A percentile compares a stretch with the other conserved stretches of the same genome.
Conservation (phyloP, 2,329 filamentous ascomycete genomes). For the Gaeumannomyces tritici region DNA sequence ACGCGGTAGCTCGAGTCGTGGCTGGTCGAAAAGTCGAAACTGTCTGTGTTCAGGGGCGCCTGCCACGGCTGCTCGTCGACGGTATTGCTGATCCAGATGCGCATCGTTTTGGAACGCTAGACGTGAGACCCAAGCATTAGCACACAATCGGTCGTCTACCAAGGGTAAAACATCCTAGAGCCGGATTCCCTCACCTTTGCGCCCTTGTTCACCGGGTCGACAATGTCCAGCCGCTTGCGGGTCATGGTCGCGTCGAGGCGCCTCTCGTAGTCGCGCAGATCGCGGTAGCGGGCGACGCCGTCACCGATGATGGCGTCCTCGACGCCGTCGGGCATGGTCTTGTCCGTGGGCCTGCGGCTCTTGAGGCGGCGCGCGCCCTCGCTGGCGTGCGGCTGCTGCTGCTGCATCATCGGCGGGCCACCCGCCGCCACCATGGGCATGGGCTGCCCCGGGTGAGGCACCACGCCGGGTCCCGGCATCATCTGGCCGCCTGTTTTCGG, state of each 20-base stretch:
- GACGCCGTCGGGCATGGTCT: slow-evolving; percentile 83
- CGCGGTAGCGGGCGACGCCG: slow-evolving; percentile 71
- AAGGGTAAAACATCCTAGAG: slow-evolving; percentile 1
- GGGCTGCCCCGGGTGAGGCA: neutral
- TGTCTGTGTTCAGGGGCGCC: slow-evolving; percentile 54
- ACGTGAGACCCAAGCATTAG: slow-evolving; percentile 4
- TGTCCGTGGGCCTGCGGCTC: slow-evolving; percentile 86
- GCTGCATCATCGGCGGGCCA: slow-evolving; percentile 36
- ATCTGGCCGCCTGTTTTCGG: slow-evolving; percentile 1
- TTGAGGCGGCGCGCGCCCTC: slow-evolving; percentile 64
- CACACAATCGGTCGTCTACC: neutral
- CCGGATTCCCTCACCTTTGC: slow-evolving; percentile 45
- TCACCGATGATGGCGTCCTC: slow-evolving; percentile 77
- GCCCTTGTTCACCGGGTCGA: slow-evolving; percentile 68
- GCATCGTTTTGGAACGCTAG: slow-evolving; percentile 71
- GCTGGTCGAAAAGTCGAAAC: slow-evolving; percentile 73
- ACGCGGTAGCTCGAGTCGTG: slow-evolving; percentile 76
- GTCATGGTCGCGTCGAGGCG: slow-evolving; percentile 87
- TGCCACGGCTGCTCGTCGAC: slow-evolving; percentile 95
- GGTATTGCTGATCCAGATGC: slow-evolving; percentile 92
- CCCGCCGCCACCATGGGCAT: neutral
- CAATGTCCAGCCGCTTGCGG: slow-evolving; percentile 83
- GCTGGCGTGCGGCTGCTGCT: slow-evolving; percentile 35
- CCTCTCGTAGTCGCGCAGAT: slow-evolving; percentile 78
- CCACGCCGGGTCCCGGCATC: neutral